Evolutionary conservation across 108 stramenopile species (phyloP).

Genomic region (Nitzschia sp.): DNA sequence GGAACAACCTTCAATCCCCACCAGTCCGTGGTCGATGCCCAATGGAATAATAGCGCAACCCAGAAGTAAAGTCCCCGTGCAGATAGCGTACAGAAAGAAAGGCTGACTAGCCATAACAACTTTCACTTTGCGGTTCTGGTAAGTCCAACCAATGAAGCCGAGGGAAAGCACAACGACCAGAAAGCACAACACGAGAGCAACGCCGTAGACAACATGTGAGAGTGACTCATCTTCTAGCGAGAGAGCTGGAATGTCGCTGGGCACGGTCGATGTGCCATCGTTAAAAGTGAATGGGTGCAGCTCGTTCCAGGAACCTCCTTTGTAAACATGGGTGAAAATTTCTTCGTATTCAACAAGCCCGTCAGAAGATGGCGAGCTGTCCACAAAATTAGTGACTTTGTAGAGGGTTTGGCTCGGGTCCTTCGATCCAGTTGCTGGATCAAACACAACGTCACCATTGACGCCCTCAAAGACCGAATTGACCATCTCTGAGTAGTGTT

Average conservation of each 20-base stretch:
- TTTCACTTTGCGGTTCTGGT: conserved; percentile 17
- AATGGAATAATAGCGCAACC: conserved; percentile 39
- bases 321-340: conserved; percentile 33
- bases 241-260: conserved; percentile 36
- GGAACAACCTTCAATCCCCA: not conserved
- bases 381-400: conserved; percentile 39
- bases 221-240: conserved; percentile 18
- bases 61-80: conserved; percentile 51
- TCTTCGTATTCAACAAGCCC: conserved; percentile 25
- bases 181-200: conserved; percentile 2
- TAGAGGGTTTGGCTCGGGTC: conserved; percentile 36
- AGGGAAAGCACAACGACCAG: conserved; percentile 14
- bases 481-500: conserved; percentile 37
- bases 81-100: conserved; percentile 45
- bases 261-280: conserved; percentile 39
- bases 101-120: conserved; percentile 48
- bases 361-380: not conserved
- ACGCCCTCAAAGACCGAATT: conserved; percentile 44
- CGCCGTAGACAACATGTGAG: not conserved
- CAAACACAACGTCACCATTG: conserved; percentile 38
- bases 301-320: conserved; percentile 35
- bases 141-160: conserved; percentile 39
- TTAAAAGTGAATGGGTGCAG: conserved; percentile 36
- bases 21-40: conserved; percentile 25
- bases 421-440: conserved; percentile 48